Base-by-base conservation (phyloP, 345 rosid species). In the Pistacia vera region DNA sequence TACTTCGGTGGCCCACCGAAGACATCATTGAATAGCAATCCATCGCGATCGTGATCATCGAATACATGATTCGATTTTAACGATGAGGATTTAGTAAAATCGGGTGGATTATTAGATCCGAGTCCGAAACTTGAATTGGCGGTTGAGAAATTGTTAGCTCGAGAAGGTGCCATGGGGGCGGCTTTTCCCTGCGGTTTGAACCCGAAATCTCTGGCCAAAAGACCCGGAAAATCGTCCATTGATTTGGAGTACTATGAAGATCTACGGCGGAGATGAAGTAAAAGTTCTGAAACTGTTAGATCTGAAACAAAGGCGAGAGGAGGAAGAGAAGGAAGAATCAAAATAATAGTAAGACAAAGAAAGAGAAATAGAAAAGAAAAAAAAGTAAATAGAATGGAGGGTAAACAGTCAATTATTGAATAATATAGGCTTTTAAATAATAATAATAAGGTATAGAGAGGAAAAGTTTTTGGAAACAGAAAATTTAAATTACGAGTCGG, bases 131-230 rank as follows among this genome's bases (percentile, higher is more conserved):
- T 76, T 0, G 85, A 48, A 60, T 78, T 71, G 55, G 38, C 38
- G 4, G 80, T 5, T 41, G 46, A 12, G 4, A 79, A 74, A 20
- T 81, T 67, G 68, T 33, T 78, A 25, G 46, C 11, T 25, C 91
- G 80, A 41, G 89, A 83, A 52, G 93, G 79, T 0, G 92, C 89
- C 97, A 92, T 92, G 49, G 94, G 94, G 20, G 92, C 93, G 18
- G 93, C 83, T 76, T 90, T 92, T 11, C 94, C 97, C 33, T 90
- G 97, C 52, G 93, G 97, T 57, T 87, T 90, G 82, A 82, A 82
- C 57, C 93, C 93, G 70, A 85, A 87, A 82, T 92, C 97, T 28
- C 88, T 84, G 18, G 88, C 81, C 46, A 90, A 75, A 16, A 90
- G 54, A 12, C 89, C 90, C 18, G 91, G 87, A 61, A 92, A 90